A percentile compares a stretch with the other conserved stretches of the same genome.
Conservation (phyloP, 345 rosid species). For the Mallotus nudiflorus region DNA sequence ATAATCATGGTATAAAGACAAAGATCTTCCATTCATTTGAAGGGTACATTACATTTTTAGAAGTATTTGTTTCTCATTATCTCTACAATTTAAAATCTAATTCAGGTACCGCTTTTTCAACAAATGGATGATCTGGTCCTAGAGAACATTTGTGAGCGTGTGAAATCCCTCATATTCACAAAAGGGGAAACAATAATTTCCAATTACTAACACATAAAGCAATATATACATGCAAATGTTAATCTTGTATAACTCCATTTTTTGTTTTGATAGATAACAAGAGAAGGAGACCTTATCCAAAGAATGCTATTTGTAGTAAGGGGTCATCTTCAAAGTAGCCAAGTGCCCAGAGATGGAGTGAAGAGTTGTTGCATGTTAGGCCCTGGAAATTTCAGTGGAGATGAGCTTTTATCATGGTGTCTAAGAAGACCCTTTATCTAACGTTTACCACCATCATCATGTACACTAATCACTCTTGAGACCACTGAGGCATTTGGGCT, state of each 20-base stretch:
- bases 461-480: conserved; percentile 80
- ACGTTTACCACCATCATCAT: conserved; percentile 80
- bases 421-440: conserved; percentile 85
- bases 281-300: conserved; percentile 94
- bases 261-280: conserved; percentile 64
- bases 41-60: too few species aligned
- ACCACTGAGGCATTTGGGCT: conserved; percentile 94
- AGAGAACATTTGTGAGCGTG: conserved; percentile 92
- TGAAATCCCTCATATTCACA: conserved; percentile 88
- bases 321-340: conserved; percentile 97
- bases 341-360: conserved; percentile 75
- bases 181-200: conserved; percentile 86
- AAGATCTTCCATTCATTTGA: too few species aligned
- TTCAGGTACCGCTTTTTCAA: conserved; percentile 88
- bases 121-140: conserved; percentile 95
- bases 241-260: too few species aligned
- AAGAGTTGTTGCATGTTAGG: conserved; percentile 95
- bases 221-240: too few species aligned
- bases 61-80: not conserved
- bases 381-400: conserved; percentile 96
- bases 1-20: too few species aligned
- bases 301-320: conserved; percentile 95
- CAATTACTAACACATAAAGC: too few species aligned
- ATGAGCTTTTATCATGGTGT: conserved; percentile 95
- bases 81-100: not conserved